Conservation (phyloP, 495 filamentous ascomycete species). For the Physcia stellaris region DNA sequence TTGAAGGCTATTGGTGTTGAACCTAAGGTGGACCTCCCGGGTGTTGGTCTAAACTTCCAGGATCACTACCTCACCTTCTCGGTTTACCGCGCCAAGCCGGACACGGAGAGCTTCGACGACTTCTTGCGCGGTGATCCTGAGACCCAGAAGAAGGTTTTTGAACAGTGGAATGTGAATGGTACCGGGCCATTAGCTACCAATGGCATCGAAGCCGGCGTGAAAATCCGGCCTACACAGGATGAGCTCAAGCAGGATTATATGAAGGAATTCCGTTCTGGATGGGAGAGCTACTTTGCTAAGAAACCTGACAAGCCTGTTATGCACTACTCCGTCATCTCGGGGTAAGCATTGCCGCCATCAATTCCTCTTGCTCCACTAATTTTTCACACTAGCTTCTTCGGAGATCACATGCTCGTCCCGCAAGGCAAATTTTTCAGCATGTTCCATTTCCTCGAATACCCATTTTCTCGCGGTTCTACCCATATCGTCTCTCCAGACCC, state of each 20-base stretch:
- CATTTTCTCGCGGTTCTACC: conserved; percentile 61
- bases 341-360: conserved; percentile 17
- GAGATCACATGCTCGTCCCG: conserved; percentile 60
- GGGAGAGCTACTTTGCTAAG: conserved; percentile 73
- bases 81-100: conserved; percentile 60
- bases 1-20: conserved; percentile 54
- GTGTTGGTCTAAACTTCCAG: conserved; percentile 73
- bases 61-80: conserved; percentile 78
- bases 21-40: conserved; percentile 64
- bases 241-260: conserved; percentile 58
- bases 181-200: conserved; percentile 73
- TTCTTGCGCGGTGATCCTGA: conserved; percentile 62
- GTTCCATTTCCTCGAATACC: conserved; percentile 78
- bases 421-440: conserved; percentile 76
- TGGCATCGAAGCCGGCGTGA: conserved; percentile 73
- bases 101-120: conserved; percentile 67
- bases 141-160: conserved; percentile 52
- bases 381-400: conserved; percentile 30
- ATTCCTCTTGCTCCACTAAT: neutral
- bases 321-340: conserved; percentile 61
- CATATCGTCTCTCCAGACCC: conserved; percentile 59
- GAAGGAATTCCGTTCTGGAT: conserved; percentile 52
- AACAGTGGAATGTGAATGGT: conserved; percentile 69
- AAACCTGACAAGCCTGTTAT: conserved; percentile 81
- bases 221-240: conserved; percentile 56